Evolutionary conservation across 78 protist genomes (phyloP), one percentile per base, ranked within the genome.

Genomic region (Guillardia theta): DNA sequence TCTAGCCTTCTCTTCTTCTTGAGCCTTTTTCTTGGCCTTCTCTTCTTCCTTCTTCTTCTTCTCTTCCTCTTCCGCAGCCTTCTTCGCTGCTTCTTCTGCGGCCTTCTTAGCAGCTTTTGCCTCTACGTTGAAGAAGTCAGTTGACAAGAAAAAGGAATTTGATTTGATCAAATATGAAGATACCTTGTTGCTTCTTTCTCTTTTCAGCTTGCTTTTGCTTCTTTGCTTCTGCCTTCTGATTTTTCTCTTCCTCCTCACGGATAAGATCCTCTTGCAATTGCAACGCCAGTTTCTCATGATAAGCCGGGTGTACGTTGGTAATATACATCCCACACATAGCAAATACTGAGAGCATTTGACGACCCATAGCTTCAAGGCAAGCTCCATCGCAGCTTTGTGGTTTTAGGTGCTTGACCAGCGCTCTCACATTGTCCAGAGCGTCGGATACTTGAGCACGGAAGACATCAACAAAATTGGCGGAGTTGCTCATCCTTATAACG

Each of bases 311-410:
- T 12, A 70, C 83, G 83, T 70, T 70, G 83, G 83, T 70, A 43
- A 70, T 70, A 43, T 70, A 70, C 83, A 70, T 70, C 46, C 83
- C 83, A 24, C 83, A 70, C 83, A 70, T 70, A 43, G 83, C 83
- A 18, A 70, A 70, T 15, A 70, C 83, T 4, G 83, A 36, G 46
- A 70, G 41, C 83, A 70, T 70, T 24, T 70, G 83, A 36, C 83
- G 6, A 36, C 83, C 83, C 83, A 70, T 70, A 36, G 83, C 83
- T 43, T 70, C 70, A 18, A 70, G 83, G 83, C 83, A 70, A 24
- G 83, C 33, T 15, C 83, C 83, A 24, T 70, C 83, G 6, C 83
- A 70, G 83, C 83, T 70, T 24, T 70, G 83, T 0, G 83, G 83
- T 24, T 70, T 70, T 12, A 70, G 41, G 41, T 70, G 83, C 41